Evolutionary conservation across 108 stramenopile species (phyloP).

Genomic region (Pseudonitzschia pungens): DNA sequence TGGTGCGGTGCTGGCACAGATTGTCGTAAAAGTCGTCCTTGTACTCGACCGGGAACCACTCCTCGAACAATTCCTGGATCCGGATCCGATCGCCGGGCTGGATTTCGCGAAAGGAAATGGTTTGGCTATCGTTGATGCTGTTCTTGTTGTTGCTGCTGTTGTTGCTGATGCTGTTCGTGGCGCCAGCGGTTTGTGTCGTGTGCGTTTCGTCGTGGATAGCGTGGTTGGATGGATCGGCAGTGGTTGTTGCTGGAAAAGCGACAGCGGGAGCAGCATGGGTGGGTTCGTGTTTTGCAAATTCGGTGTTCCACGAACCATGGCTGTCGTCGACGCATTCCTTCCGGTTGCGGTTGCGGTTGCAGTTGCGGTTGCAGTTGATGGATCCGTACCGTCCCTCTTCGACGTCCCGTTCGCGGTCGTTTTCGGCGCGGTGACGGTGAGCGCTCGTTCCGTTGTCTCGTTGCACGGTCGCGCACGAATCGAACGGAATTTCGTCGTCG

Average conservation of each 20-base stretch:
- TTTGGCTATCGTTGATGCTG: too few relatives aligned
- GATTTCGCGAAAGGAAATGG: constrained; percentile 52
- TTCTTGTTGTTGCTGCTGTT: background rate
- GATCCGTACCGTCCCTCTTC: background rate
- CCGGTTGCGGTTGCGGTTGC: background rate
- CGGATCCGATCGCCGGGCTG: constrained; percentile 47
- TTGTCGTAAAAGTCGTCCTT: constrained; percentile 68
- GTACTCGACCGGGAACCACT: constrained; percentile 79
- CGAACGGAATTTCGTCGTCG: background rate
- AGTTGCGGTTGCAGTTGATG: too few relatives aligned
- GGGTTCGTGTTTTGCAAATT: too few relatives aligned
- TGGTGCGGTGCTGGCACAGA: constrained; percentile 30
- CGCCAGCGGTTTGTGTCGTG: background rate
- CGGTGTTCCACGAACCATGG: background rate
- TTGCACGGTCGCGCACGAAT: background rate
- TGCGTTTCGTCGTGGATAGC: background rate
- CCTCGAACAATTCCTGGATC: constrained; percentile 62
- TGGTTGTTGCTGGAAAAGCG: too few relatives aligned
- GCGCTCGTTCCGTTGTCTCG: background rate
- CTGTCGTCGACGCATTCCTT: background rate
- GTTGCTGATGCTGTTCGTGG: background rate
- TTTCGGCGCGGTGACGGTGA: background rate
- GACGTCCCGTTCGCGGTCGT: background rate
- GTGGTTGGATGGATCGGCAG: background rate
- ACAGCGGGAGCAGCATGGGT: too few relatives aligned